Evolutionary conservation across 1,139 yeast species (phyloP).

Genomic region (Nematodospora anomalae): DNA sequence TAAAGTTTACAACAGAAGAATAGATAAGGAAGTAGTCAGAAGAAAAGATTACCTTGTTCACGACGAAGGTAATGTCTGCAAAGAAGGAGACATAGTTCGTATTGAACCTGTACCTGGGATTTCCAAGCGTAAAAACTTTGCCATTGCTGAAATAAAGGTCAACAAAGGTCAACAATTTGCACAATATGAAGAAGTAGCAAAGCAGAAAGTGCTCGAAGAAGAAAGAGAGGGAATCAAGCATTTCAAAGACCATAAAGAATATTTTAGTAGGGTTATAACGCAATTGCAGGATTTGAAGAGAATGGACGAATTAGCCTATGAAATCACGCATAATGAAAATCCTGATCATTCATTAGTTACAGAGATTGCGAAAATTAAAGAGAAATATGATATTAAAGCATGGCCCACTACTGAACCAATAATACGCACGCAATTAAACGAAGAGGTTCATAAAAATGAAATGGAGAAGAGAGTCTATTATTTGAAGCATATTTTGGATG

Average conservation of each 20-base stretch:
- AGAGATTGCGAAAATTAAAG: conserved; percentile 49
- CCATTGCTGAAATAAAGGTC: conserved; percentile 89
- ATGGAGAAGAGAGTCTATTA: conserved; percentile 30
- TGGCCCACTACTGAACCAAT: conserved; percentile 57
- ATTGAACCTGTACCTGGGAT: conserved; percentile 88
- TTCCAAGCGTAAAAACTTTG: conserved; percentile 79
- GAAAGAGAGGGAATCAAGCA: conserved; percentile 53
- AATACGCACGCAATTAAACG: conserved; percentile 31
- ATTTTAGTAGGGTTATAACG: conserved; percentile 35
- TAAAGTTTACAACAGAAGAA: conserved; percentile 62
- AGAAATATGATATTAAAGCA: conserved; percentile 53
- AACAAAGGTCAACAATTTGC: conserved; percentile 93
- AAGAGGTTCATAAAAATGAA: conserved; percentile 16
- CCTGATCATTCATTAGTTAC: conserved; percentile 41
- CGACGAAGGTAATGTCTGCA: conserved; percentile 87
- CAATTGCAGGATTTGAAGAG: conserved; percentile 50
- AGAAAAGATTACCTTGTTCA: conserved; percentile 89
- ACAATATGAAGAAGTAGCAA: conserved; percentile 72
- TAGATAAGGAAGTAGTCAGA: conserved; percentile 74
- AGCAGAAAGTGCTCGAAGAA: conserved; percentile 59
- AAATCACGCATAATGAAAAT: conserved; percentile 29
- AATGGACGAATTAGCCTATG: conserved; percentile 42
- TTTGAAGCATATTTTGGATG: conserved; percentile 34
- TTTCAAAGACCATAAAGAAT: conserved; percentile 48
- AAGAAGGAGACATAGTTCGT: conserved; percentile 94